A percentile compares a stretch with the other conserved stretches of the same genome.
phyloP scores from a whole-genome alignment of 148 eudicot genomes.

The Rhododendron ferrugineum region DNA sequence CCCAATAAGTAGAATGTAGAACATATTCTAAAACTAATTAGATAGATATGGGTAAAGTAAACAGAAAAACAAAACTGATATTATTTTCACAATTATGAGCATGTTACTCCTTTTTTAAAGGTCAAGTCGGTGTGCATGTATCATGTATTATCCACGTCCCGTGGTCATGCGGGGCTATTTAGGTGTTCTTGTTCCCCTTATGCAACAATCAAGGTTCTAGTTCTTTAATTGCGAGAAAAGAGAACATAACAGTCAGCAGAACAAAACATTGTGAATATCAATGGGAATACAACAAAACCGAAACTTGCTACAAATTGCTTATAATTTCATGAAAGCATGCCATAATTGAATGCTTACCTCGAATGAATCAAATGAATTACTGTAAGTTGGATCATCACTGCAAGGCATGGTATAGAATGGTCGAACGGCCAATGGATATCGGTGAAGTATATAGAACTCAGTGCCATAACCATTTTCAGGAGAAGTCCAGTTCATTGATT shows the following conservation, averaged over 20 bases:
- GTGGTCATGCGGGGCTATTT: not conserved
- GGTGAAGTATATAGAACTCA: too few species aligned
- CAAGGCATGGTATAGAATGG: too few species aligned
- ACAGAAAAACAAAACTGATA: not conserved
- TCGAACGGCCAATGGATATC: too few species aligned
- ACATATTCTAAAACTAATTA: not conserved
- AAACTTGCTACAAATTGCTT: not conserved
- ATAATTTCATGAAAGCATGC: not conserved
- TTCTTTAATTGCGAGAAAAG: not conserved
- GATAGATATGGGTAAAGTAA: not conserved
- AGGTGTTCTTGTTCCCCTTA: not conserved
- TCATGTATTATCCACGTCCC: not conserved
- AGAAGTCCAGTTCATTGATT: not conserved
- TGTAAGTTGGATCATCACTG: constrained; percentile 16
- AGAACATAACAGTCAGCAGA: not conserved
- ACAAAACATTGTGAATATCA: too few species aligned
- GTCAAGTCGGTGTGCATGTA: not conserved
- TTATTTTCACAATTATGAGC: not conserved
- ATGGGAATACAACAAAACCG: too few species aligned
- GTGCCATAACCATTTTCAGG: too few species aligned
- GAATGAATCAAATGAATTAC: constrained; percentile 90
- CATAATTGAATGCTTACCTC: constrained; percentile 32
- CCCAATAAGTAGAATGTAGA: not conserved
- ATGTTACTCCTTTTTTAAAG: not conserved
- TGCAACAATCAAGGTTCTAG: not conserved